Percentiles rank a stretch among this genome's conserved stretches.
Conservation (phyloP, 495 filamentous ascomycete species). For the Aspergillus incahuasiensis region DNA sequence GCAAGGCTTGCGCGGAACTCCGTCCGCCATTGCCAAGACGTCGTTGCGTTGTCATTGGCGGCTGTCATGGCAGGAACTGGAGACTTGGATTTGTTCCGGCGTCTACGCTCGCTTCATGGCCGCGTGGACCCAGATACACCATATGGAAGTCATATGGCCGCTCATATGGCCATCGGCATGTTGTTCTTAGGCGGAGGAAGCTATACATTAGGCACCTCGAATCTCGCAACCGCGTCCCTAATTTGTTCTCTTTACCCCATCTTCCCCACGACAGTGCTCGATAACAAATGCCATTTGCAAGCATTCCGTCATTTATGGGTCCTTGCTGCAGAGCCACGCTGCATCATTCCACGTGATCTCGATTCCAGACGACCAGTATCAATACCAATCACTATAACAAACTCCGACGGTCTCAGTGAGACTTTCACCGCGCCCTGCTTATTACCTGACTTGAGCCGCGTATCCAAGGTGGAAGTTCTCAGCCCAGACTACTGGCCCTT, state of each 20-base stretch:
- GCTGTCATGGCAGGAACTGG: constrained; percentile 95
- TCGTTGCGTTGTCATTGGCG: constrained; percentile 73
- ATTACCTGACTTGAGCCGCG: constrained; percentile 69
- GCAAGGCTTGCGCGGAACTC: constrained; percentile 74
- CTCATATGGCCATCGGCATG: constrained; percentile 85
- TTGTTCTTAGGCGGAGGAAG: constrained; percentile 91
- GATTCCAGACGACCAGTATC: constrained; percentile 73
- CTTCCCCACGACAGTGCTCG: constrained; percentile 80
- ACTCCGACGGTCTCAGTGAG: constrained; percentile 43
- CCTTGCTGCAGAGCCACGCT: constrained; percentile 83
- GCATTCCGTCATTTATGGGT: constrained; percentile 98
- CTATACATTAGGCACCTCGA: constrained; percentile 84
- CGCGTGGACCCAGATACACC: constrained; percentile 79
- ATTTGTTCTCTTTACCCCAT: constrained; percentile 92
- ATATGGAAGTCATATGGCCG: constrained; percentile 89
- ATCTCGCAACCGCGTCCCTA: constrained; percentile 78
- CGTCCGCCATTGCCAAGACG: constrained; percentile 82
- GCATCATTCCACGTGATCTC: constrained; percentile 78
- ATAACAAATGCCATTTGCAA: constrained; percentile 92
- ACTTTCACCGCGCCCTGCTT: constrained; percentile 66
- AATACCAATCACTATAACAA: constrained; percentile 59
- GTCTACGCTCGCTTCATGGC: constrained; percentile 81
- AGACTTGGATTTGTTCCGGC: constrained; percentile 82
- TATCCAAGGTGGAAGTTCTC: constrained; percentile 62
- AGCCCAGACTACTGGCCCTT: constrained; percentile 81